These are phyloP conservation scores for Suillus discolor DNA, from an alignment of 768 basidiomycete genomes.

Conservation along the genomic window DNA sequence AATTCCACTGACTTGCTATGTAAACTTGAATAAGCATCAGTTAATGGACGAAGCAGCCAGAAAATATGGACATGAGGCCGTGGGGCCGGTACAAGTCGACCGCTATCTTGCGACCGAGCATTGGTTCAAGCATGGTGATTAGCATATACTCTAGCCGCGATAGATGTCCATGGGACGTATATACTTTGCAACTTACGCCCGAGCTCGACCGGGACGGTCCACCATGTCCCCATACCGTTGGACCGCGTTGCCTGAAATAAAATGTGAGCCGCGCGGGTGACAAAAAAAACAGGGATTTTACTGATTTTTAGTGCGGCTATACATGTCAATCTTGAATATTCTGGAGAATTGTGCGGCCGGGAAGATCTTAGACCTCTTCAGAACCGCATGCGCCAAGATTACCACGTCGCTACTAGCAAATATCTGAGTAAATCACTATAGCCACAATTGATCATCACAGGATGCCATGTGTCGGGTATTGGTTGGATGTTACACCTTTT, in stretches of 20 bases:
- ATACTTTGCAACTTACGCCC: neutral
- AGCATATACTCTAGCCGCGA: neutral
- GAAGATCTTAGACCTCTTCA: neutral
- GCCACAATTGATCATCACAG: neutral
- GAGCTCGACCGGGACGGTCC: neutral
- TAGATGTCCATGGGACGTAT: neutral
- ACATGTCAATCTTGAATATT: constrained; percentile 1
- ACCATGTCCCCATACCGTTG: neutral
- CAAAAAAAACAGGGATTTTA: neutral
- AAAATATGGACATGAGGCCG: neutral
- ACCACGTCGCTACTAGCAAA: constrained; percentile 6
- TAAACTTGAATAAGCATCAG: neutral
- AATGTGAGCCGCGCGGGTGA: neutral
- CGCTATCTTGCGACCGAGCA: neutral
- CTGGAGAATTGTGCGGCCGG: neutral
- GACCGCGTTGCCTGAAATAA: neutral
- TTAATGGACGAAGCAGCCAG: neutral
- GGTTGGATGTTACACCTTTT: neutral
- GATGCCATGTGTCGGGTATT: constrained; percentile 2
- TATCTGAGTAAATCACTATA: neutral
- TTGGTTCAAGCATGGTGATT: neutral
- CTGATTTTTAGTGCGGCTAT: neutral
- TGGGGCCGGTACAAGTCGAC: neutral
- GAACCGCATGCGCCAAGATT: neutral
- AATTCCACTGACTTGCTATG: neutral